phyloP scores from a whole-genome alignment of 139 green algal genomes.

The Chlamydomonas sphaeroides region DNA sequence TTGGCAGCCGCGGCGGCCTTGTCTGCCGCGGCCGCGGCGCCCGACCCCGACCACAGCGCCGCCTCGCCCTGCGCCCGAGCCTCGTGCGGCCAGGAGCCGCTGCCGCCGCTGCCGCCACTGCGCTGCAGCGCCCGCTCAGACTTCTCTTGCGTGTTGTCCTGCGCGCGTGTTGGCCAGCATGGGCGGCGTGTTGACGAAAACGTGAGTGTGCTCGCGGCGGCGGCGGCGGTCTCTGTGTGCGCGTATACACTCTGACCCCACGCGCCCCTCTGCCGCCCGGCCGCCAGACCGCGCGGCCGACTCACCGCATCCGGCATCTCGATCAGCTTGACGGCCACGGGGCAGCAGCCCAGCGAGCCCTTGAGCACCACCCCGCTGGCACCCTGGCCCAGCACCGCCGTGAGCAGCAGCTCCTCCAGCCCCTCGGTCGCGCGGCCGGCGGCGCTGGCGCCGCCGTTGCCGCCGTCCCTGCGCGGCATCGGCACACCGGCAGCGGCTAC shows the following conservation, averaged over 20 bases:
- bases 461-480: neutral
- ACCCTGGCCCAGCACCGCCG: conserved; percentile 20
- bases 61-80: too few relatives aligned
- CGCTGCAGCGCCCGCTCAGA: neutral
- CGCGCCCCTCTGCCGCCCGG: too few relatives aligned
- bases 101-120: neutral
- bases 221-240: too few relatives aligned
- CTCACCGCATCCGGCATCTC: conserved; percentile 13
- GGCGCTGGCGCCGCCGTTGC: too few relatives aligned
- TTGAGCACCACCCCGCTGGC: conserved; percentile 24
- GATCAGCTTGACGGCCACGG: conserved; percentile 28
- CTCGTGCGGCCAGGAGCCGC: neutral
- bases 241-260: neutral
- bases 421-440: conserved; percentile 9
- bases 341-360: conserved; percentile 5
- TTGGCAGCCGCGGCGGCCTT: too few relatives aligned
- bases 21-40: too few relatives aligned
- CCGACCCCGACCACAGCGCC: too few relatives aligned
- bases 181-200: too few relatives aligned
- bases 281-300: too few relatives aligned
- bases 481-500: neutral
- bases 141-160: too few relatives aligned
- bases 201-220: too few relatives aligned
- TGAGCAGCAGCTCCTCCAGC: conserved; percentile 20
- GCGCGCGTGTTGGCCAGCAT: too few relatives aligned